Conservation (phyloP, 495 filamentous ascomycete species). For the Hyaloscypha variabilis region DNA sequence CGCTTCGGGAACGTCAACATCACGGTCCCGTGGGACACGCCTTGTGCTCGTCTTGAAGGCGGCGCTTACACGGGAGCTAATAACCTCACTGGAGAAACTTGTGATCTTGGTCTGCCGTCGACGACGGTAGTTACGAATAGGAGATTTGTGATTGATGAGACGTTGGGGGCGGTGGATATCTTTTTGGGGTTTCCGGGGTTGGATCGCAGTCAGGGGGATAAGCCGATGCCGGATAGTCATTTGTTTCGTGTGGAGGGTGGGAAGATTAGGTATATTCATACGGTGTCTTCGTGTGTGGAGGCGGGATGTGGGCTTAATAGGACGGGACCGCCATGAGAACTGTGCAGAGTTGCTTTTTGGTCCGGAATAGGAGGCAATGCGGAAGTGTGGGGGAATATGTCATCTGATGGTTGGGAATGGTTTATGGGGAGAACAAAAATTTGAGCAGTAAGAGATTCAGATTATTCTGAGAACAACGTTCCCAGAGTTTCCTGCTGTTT, state of each 20-base stretch:
- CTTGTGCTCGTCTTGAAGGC: constrained; percentile 51
- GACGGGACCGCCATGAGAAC: too few species aligned
- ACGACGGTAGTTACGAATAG: constrained; percentile 37
- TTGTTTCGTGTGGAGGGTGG: constrained; percentile 41
- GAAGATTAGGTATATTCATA: constrained; percentile 41
- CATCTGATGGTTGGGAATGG: too few species aligned
- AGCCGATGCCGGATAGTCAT: constrained; percentile 35
- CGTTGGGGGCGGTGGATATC: constrained; percentile 43
- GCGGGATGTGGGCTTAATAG: constrained; percentile 16
- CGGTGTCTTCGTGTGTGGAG: constrained; percentile 16
- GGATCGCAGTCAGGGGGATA: constrained; percentile 32
- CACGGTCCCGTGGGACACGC: constrained; percentile 46
- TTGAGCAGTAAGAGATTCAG: too few species aligned
- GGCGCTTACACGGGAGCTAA: constrained; percentile 41
- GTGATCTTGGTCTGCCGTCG: constrained; percentile 33
- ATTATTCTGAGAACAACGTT: too few species aligned
- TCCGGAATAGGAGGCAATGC: too few species aligned
- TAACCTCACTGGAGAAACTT: constrained; percentile 37
- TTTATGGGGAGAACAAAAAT: too few species aligned
- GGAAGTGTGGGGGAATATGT: too few species aligned
- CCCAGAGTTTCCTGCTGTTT: too few species aligned
- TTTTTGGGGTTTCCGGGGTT: constrained; percentile 42
- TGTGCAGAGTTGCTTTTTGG: too few species aligned
- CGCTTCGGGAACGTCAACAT: constrained; percentile 42
- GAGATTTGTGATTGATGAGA: constrained; percentile 48